Percentiles rank a stretch among this genome's conserved stretches.
phyloP scores from a whole-genome alignment of 163 green algal genomes.

The Scenedesmus sp. region DNA sequence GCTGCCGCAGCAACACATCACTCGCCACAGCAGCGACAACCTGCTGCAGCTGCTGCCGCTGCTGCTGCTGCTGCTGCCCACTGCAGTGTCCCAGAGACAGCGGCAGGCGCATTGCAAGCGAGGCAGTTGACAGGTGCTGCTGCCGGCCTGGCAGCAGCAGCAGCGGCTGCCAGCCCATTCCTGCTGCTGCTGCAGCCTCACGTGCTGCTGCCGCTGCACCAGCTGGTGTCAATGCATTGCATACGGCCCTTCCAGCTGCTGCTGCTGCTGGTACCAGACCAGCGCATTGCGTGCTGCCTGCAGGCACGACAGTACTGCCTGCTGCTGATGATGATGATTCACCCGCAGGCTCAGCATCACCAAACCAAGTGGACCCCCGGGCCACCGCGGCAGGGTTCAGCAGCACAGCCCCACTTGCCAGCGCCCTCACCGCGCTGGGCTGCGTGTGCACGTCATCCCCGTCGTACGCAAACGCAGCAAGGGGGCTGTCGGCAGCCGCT shows the following conservation, averaged over 20 bases:
- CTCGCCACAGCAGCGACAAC: not conserved
- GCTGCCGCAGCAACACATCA: slow-evolving; percentile 12
- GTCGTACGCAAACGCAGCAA: slow-evolving; percentile 37
- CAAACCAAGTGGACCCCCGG: not conserved
- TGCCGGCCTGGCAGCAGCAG: not conserved
- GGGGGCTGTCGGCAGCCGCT: slow-evolving; percentile 6
- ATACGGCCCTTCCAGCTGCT: not conserved
- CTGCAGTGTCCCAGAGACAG: not conserved
- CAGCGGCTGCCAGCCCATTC: slow-evolving; percentile 17
- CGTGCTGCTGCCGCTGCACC: not conserved
- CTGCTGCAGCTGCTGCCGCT: not conserved
- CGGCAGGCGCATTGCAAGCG: not conserved
- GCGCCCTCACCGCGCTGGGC: not conserved
- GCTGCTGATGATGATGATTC: not conserved
- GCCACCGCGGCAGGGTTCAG: slow-evolving; percentile 13
- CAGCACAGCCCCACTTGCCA: not conserved
- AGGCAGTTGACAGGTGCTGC: not conserved
- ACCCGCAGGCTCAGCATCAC: not conserved
- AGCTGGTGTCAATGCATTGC: not conserved
- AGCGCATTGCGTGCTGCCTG: not conserved
- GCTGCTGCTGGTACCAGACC: not conserved
- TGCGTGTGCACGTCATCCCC: slow-evolving; percentile 6
- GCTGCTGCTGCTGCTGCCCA: not conserved
- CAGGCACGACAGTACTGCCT: not conserved
- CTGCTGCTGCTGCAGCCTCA: not conserved